These are phyloP conservation scores for Warburgia ugandensis DNA, from an alignment of 164 flowering plant species.

Conservation along the genomic window DNA sequence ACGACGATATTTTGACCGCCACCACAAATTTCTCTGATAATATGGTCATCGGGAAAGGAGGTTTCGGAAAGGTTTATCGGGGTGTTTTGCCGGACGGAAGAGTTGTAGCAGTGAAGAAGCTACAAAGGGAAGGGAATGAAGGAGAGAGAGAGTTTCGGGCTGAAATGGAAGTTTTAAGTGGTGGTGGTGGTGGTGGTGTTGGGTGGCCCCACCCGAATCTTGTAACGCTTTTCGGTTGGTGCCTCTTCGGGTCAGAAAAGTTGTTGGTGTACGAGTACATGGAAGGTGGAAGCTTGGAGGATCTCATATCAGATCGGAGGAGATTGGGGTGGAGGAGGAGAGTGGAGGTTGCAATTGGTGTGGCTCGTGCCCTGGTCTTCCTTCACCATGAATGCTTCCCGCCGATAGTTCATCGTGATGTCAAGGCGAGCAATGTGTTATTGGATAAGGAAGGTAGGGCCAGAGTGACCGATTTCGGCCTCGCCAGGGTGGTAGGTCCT, in stretches of 20 bases:
- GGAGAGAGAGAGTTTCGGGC: slow-evolving; percentile 84
- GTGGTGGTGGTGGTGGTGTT: slow-evolving; percentile 35
- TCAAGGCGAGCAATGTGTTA: slow-evolving; percentile 84
- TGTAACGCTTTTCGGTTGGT: slow-evolving; percentile 83
- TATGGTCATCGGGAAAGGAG: slow-evolving; percentile 69
- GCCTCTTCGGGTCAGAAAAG: slow-evolving; percentile 64
- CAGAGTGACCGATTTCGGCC: slow-evolving; percentile 76
- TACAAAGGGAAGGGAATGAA: slow-evolving; percentile 67
- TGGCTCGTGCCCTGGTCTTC: slow-evolving; percentile 66
- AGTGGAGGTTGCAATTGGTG: slow-evolving; percentile 55
- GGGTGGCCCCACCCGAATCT: slow-evolving; percentile 91
- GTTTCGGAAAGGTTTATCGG: slow-evolving; percentile 68
- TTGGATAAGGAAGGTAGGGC: slow-evolving; percentile 63
- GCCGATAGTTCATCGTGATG: slow-evolving; percentile 76
- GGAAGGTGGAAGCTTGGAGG: slow-evolving; percentile 88
- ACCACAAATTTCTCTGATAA: slow-evolving; percentile 59
- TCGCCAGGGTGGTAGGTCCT: slow-evolving; percentile 60
- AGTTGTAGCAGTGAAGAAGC: slow-evolving; percentile 79
- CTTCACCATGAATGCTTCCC: slow-evolving; percentile 89
- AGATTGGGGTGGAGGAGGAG: slow-evolving; percentile 53
- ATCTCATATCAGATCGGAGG: slow-evolving; percentile 38
- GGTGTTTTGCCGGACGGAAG: slow-evolving; percentile 79
- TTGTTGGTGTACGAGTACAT: slow-evolving; percentile 78
- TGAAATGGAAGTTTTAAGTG: slow-evolving; percentile 83
- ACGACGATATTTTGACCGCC: slow-evolving; percentile 61